Evolutionary conservation across 1,284 basidiomycete genomes (phyloP), one percentile per base, ranked within the genome.

Genomic region (Sporisorium reilianum): DNA sequence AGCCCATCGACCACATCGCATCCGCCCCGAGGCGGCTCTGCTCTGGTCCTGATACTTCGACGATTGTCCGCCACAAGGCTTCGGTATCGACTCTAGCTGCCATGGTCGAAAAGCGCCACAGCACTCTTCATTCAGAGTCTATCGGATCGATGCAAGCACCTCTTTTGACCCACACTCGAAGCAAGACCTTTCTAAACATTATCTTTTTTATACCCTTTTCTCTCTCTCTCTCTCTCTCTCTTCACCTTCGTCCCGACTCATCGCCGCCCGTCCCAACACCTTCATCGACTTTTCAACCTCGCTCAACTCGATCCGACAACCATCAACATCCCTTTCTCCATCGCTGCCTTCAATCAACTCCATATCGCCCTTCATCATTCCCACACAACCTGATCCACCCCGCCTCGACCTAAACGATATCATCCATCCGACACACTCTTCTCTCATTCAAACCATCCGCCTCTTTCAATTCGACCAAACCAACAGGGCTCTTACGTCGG

Each of bases 401-500:
- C 45, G 3, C 7, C 18, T 46, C 45, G 26, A 28, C 26, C 46
- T 48, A 18, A 48, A 48, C 28, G 5, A 41, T n/a, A 41, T 20
- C 10, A 8, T n/a, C 22, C 20, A 34, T 46, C 36, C 50, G 2
- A 30, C 26, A 36, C 25, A 28, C 25, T 22, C 8, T 41, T 40
- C 14, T 14, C 22, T 57, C 42, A 25, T 9, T 5, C n/a, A 41
- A n/a, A 41, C 3, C 50, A 11, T 23, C 25, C 18, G 25, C 12
- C 18, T 18, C 16, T 2, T 16, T 14, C 40, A 18, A 55, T n/a
- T n/a, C 55, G 40, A 28, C 22, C 36, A 46, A 57, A 63, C 36
- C 51, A 57, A 64, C 68, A 83, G 82, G 82, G 81, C 44, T 83
- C 82, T 58, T 84, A 84, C 65, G 83, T 83, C 64, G 83, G 83